Conservation (phyloP, 2,329 filamentous ascomycete genomes). For the Orbilia oligospora region DNA sequence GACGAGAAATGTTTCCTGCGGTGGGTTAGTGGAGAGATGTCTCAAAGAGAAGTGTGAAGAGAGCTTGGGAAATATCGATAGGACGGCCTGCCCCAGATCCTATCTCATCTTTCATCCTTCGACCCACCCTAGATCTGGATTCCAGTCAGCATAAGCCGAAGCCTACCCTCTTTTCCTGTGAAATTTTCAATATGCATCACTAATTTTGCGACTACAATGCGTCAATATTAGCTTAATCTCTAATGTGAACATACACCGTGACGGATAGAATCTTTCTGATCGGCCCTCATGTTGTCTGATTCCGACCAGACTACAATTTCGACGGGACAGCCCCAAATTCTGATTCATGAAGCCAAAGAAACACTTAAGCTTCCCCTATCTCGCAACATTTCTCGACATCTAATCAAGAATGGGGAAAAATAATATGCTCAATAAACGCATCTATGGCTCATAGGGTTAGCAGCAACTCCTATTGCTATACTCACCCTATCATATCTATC, state of each 20-base stretch:
- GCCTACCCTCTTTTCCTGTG: too few species aligned
- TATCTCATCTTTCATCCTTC: background rate
- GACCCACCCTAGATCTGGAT: too few species aligned
- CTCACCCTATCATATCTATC: background rate
- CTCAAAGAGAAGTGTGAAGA: background rate
- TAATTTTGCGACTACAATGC: too few species aligned
- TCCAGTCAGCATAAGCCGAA: too few species aligned
- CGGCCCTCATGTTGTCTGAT: too few species aligned
- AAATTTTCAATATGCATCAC: too few species aligned
- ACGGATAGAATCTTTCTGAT: too few species aligned
- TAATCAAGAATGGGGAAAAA: background rate
- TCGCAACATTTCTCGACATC: too few species aligned
- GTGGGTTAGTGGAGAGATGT: background rate
- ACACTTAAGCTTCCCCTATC: background rate
- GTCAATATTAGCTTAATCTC: too few species aligned
- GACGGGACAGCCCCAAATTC: too few species aligned
- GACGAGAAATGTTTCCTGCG: background rate
- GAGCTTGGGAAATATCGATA: background rate
- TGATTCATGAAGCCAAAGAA: background rate
- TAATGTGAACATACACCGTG: too few species aligned
- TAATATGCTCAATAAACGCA: slow-evolving; percentile 4
- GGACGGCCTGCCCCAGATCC: background rate
- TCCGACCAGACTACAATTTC: too few species aligned
- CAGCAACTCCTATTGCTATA: background rate
- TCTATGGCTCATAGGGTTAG: background rate